Conservation (phyloP, 495 filamentous ascomycete genomes). For the Viridothelium virens region DNA sequence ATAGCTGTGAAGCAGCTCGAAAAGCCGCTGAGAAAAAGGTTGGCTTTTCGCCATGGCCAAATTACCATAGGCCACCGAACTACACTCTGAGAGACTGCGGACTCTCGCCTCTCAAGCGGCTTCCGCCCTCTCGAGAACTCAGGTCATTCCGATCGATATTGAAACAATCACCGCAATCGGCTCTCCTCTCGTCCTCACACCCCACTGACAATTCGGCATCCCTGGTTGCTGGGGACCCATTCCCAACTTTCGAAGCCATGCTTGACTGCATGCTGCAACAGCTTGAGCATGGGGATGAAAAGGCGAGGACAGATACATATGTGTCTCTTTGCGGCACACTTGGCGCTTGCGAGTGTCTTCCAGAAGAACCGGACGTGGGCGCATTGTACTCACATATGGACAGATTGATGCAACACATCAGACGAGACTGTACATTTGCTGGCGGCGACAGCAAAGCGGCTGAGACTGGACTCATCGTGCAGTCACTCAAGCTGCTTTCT, state of each 20-base stretch:
- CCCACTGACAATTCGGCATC: slow-evolving; percentile 3
- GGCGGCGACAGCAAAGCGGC: slow-evolving; percentile 18
- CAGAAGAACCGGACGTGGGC: slow-evolving; percentile 60
- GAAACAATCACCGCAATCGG: slow-evolving; percentile 46
- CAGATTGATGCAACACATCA: slow-evolving; percentile 66
- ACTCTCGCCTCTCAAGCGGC: slow-evolving; percentile 38
- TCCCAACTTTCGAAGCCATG: slow-evolving; percentile 58
- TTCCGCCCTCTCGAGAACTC: slow-evolving; percentile 53
- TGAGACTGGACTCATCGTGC: slow-evolving; percentile 58
- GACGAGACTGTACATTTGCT: slow-evolving; percentile 61
- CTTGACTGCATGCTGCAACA: slow-evolving; percentile 74
- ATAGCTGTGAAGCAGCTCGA: slow-evolving; percentile 25
- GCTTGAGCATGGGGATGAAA: slow-evolving; percentile 60
- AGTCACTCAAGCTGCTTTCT: slow-evolving; percentile 65
- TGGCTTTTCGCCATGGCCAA: slow-evolving; percentile 53
- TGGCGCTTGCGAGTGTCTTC: slow-evolving; percentile 57
- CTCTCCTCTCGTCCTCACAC: slow-evolving; percentile 10
- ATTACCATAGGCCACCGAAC: slow-evolving; percentile 54
- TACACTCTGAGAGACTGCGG: slow-evolving; percentile 36
- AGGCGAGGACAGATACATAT: slow-evolving; percentile 77
- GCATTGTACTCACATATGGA: slow-evolving; percentile 67
- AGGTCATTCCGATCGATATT: slow-evolving; percentile 81
- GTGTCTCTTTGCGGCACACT: slow-evolving; percentile 65
- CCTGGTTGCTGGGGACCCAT: slow-evolving; percentile 34
- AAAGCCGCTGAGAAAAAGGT: slow-evolving; percentile 54